Evolutionary conservation across 352 stramenopile genomes (phyloP).

Genomic region (Phytophthora uliginosa): DNA sequence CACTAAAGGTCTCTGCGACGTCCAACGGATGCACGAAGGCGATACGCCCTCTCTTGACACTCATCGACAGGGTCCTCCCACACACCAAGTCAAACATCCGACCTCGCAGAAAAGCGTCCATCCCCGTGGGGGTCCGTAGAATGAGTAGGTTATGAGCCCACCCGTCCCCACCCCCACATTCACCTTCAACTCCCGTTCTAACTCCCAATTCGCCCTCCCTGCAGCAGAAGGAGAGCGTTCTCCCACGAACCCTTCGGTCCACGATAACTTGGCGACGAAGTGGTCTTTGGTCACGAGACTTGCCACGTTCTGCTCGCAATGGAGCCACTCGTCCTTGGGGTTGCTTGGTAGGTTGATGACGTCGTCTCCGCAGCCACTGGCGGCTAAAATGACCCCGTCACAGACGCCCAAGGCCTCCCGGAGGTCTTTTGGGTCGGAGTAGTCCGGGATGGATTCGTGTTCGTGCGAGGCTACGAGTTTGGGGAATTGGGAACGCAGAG

Average conservation of each 20-base stretch:
- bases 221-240: constrained; percentile 41
- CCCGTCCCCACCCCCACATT: constrained; percentile 12
- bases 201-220: constrained; percentile 49
- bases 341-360: constrained; percentile 30
- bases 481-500: constrained; percentile 36
- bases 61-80: constrained; percentile 70
- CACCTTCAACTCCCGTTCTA: constrained; percentile 55
- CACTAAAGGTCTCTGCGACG: constrained; percentile 57
- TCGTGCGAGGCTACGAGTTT: constrained; percentile 40
- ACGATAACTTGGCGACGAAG: constrained; percentile 69
- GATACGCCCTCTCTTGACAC: constrained; percentile 63
- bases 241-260: constrained; percentile 47
- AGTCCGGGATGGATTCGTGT: constrained; percentile 50
- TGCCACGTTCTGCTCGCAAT: constrained; percentile 36
- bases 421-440: constrained; percentile 51
- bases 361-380: constrained; percentile 26
- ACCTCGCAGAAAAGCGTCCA: constrained; percentile 71
- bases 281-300: constrained; percentile 32
- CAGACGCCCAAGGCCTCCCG: constrained; percentile 52
- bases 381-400: constrained; percentile 57
- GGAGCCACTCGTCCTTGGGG: constrained; percentile 29
- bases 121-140: constrained; percentile 56
- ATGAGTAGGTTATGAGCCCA: constrained; percentile 35
- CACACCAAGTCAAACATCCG: constrained; percentile 67
- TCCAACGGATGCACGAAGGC: constrained; percentile 74